A percentile compares a stretch with the other conserved stretches of the same genome.
Conservation (phyloP, 2,329 filamentous ascomycete genomes). For the Xylaria sp. region DNA sequence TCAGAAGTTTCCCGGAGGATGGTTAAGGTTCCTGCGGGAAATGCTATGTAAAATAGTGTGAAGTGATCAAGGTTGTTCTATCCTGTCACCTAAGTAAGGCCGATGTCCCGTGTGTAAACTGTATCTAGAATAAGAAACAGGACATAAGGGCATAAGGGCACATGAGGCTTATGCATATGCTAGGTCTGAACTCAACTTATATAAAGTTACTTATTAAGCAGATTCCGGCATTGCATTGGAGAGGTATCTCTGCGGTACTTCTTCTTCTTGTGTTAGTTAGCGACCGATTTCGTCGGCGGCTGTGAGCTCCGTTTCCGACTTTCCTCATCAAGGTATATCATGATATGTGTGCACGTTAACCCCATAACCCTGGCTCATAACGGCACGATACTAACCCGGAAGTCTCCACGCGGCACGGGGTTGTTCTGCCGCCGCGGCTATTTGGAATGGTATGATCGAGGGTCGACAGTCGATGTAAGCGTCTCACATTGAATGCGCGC, state of each 20-base stretch:
- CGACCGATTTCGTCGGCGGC: no score
- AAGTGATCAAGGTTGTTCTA: no score
- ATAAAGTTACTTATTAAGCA: neutral
- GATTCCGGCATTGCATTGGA: neutral
- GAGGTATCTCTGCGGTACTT: no score
- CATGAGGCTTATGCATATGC: no score
- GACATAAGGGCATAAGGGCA: no score
- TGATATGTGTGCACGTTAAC: neutral
- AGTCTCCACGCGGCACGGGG: conserved; percentile 17
- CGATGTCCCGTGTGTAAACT: no score
- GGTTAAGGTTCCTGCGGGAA: no score
- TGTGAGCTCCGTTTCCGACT: no score
- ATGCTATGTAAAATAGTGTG: no score
- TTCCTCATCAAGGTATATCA: neutral
- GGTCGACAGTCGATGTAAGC: neutral
- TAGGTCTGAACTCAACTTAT: neutral
- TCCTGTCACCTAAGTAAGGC: no score
- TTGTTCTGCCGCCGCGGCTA: conserved; percentile 22
- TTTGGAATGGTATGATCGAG: conserved; percentile 13
- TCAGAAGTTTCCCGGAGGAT: no score
- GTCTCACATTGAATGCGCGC: conserved; percentile 20
- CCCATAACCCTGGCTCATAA: neutral
- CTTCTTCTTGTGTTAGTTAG: neutral
- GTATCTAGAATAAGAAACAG: no score
- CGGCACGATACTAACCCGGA: conserved; percentile 15